Percentiles rank a stretch among this genome's conserved stretches.
Conservation (phyloP, 2,329 filamentous ascomycete genomes). For the Tothia fuscella region DNA sequence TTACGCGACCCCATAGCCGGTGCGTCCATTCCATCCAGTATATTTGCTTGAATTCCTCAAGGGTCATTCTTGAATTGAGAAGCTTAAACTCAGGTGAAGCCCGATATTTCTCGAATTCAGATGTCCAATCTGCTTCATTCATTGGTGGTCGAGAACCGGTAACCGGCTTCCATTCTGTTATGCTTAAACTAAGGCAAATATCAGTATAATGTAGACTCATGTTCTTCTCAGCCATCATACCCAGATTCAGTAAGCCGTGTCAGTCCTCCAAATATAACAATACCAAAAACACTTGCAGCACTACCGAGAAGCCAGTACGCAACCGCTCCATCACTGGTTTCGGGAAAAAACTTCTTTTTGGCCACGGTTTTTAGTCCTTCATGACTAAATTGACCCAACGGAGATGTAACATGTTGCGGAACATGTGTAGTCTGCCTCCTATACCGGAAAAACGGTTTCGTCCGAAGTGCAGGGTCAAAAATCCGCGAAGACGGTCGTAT, state of each 20-base stretch:
- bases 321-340: conserved; percentile 60
- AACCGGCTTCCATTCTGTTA: conserved; percentile 97
- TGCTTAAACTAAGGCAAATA: conserved; percentile 60
- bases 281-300: conserved; percentile 87
- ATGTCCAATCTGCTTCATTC: conserved; percentile 71
- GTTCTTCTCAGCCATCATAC: conserved; percentile 32
- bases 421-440: conserved; percentile 6
- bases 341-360: conserved; percentile 29
- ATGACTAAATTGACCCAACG: not conserved
- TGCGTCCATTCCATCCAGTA: conserved; percentile 99
- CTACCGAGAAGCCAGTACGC: conserved; percentile 90
- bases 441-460: conserved; percentile 13
- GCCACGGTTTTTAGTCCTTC: not conserved
- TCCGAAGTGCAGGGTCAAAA: conserved; percentile 14
- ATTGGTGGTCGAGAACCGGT: conserved; percentile 82
- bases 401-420: conserved; percentile 5
- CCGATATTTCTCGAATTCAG: conserved; percentile 86
- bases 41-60: conserved; percentile 94
- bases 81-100: conserved; percentile 85
- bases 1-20: conserved; percentile 82
- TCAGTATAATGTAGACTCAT: conserved; percentile 2
- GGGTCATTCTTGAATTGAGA: conserved; percentile 84
- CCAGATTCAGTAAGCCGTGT: conserved; percentile 93
- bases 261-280: conserved; percentile 88
- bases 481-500: not conserved